Evolutionary conservation across 352 stramenopile species (phyloP), one percentile per base, ranked within the genome.

Genomic region (Globisporangium ultimum): DNA sequence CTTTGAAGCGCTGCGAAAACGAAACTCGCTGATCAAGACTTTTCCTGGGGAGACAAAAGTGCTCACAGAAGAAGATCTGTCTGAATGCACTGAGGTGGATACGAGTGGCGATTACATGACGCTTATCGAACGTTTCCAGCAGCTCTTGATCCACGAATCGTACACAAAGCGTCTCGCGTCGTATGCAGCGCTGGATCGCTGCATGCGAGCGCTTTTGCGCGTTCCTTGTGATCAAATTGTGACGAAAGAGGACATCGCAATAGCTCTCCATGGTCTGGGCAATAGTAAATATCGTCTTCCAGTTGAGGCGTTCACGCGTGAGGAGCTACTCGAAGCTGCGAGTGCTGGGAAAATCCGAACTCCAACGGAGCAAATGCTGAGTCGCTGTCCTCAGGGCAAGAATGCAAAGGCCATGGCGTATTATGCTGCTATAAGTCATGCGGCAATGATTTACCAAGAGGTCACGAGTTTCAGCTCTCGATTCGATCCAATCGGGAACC

Each of bases 231-330:
- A 88, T 28, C 50, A 81, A 34, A 60, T 81, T 9, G 66, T 91
- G 49, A 91, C 82, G 21, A 89, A 89, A 60, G 77, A 91, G 46
- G 74, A 87, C 32, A 88, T 91, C 18, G 82, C 82, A 2, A 48
- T 83, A 21, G 70, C 60, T 15, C 61, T 91, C 3, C 59, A 79
- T 43, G 61, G 60, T 1, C 55, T 87, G 1, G 60, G 59, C 22
- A 63, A 65, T 1, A 40, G 18, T 17, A 69, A 72, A 20, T 77
- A 78, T 49, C 71, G 78, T 4, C 59, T 89, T 0, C 79, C 82
- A 9, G 41, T 81, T 2, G 78, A 88, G 47, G 82, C 79, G 7
- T 91, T 91, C 51, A 88, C 78, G 2, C 67, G 56, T 3, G 76
- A 89, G n/a, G 82, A 91, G 55, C 64, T 91, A 4, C 20, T 71